phyloP scores from a whole-genome alignment of 2,329 filamentous ascomycete species.

The Aspergillus spinulosporus region DNA sequence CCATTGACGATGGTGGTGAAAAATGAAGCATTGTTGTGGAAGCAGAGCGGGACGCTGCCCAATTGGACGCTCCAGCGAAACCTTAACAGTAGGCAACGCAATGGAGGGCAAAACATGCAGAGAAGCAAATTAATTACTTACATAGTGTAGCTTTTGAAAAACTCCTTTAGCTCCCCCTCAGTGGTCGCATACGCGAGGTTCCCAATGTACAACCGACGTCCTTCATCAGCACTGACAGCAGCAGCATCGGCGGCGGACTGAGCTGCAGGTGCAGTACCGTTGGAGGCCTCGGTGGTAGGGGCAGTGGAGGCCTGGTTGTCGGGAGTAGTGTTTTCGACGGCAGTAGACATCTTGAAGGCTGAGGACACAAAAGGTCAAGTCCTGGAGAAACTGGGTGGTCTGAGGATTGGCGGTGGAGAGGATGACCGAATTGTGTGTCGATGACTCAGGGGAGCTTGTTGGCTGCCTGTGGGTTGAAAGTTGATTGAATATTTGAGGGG shows the following conservation, averaged over 20 bases:
- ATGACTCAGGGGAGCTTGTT: slow-evolving; percentile 66
- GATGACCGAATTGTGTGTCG: slow-evolving; percentile 35
- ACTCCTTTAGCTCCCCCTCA: slow-evolving; percentile 99
- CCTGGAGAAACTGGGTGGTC: slow-evolving; percentile 32
- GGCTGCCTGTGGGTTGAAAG: slow-evolving; percentile 39
- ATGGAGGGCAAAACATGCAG: background rate
- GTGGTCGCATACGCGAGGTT: slow-evolving; percentile 99
- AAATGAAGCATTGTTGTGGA: background rate
- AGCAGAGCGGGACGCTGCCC: background rate
- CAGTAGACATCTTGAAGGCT: slow-evolving; percentile 74
- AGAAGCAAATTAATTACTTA: slow-evolving; percentile 58
- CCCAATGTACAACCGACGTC: slow-evolving; percentile 99
- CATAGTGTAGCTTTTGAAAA: slow-evolving; percentile 99
- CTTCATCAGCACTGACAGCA: slow-evolving; percentile 95
- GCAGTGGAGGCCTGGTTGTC: slow-evolving; percentile 64
- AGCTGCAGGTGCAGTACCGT: slow-evolving; percentile 65
- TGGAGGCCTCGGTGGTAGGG: slow-evolving; percentile 61
- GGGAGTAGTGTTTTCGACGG: slow-evolving; percentile 68
- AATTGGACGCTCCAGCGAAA: background rate
- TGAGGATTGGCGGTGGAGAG: slow-evolving; percentile 37
- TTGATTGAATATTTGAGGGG: slow-evolving; percentile 37
- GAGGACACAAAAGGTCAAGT: slow-evolving; percentile 43
- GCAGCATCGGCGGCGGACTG: slow-evolving; percentile 82
- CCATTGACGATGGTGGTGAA: background rate
- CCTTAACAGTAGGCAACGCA: slow-evolving; percentile 6